Base-by-base conservation (phyloP, 1,284 basidiomycete genomes). In the Amylostereum chailletii region DNA sequence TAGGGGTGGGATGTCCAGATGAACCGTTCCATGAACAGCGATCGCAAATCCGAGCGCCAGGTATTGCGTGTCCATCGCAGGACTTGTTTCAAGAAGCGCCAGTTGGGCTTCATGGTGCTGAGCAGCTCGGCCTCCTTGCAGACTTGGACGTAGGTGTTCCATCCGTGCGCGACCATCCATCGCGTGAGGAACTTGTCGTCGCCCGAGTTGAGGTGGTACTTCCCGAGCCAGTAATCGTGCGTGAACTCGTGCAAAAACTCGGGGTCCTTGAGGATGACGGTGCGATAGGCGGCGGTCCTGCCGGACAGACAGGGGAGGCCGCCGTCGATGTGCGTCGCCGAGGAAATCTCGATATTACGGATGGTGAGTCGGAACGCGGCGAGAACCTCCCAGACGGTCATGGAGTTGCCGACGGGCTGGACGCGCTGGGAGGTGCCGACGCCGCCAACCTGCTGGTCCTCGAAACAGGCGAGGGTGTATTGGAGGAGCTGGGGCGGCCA, bases 151-250 rank as follows among this genome's bases (percentile, higher is more conserved):
- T 92, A 93, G 11, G 91, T 94, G 65, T 77, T 86, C 92, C 92
- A 95, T 11, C 91, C 90, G 62, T 94, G 90, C 62, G 81, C 85
- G 53, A 94, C 91, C 88, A 94, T 92, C 92, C 92, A 95, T 34
- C 92, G 74, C n/a, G 92, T 94, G 62, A 94, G 71, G 70, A 92
- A 94, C 69, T 94, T 94, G 75, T 94, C 90, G 69, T 94, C 90
- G 34, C 90, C 89, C 3, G 88, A 91, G 67, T 94, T 94, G 57
- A 93, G 80, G 65, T 92, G 90, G 67, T 94, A 94, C 68, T 91
- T 93, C 52, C 83, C 90, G 45, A 93, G 68, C 91, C 91, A 94
- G 62, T 83, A 90, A 66, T 94, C 91, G 66, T 94, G 90, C 6
- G 91, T 94, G 69, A 94, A 95, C 31, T 89, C 90, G 61, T 92